These are phyloP conservation scores for Diplodia intermedia DNA, from an alignment of 2,329 filamentous ascomycete genomes.

Conservation along the genomic window DNA sequence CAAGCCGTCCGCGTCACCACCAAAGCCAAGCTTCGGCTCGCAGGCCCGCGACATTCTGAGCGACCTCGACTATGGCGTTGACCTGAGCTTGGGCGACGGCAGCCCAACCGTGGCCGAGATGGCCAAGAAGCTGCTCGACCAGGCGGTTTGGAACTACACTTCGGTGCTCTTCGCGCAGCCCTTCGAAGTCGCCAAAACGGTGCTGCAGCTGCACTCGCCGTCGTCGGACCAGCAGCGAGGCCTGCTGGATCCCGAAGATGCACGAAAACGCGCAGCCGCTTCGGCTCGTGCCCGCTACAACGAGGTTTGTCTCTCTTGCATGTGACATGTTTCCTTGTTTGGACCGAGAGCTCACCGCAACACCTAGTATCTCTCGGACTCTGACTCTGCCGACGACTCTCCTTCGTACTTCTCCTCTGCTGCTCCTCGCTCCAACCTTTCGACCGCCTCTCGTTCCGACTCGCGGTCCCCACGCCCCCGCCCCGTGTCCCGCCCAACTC, in stretches of 20 bases:
- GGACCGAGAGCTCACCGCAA: constrained; percentile 7
- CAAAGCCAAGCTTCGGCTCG: constrained; percentile 61
- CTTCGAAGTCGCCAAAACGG: constrained; percentile 94
- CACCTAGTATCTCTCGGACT: constrained; percentile 61
- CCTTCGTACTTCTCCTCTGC: constrained; percentile 83
- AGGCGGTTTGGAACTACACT: constrained; percentile 89
- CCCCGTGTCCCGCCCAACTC: not conserved
- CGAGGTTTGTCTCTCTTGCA: constrained; percentile 38
- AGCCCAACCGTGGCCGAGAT: constrained; percentile 74
- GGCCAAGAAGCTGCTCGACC: constrained; percentile 78
- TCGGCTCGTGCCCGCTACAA: constrained; percentile 45
- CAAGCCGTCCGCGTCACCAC: constrained; percentile 44
- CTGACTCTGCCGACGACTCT: constrained; percentile 73
- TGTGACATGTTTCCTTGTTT: constrained; percentile 33
- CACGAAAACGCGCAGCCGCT: constrained; percentile 42
- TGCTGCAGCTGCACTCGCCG: constrained; percentile 76
- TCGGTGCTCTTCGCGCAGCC: constrained; percentile 90
- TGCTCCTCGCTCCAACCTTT: constrained; percentile 57
- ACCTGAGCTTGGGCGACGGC: constrained; percentile 75
- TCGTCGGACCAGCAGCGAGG: constrained; percentile 37
- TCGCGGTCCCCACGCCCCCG: constrained; percentile 47
- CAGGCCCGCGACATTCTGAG: constrained; percentile 84
- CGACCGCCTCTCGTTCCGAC: constrained; percentile 44
- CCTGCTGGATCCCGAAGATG: constrained; percentile 31
- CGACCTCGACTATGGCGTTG: constrained; percentile 91